Percentiles rank a stretch among this genome's conserved stretches.
phyloP scores from a whole-genome alignment of 495 filamentous ascomycete species.

The Aspergillus wentii region DNA sequence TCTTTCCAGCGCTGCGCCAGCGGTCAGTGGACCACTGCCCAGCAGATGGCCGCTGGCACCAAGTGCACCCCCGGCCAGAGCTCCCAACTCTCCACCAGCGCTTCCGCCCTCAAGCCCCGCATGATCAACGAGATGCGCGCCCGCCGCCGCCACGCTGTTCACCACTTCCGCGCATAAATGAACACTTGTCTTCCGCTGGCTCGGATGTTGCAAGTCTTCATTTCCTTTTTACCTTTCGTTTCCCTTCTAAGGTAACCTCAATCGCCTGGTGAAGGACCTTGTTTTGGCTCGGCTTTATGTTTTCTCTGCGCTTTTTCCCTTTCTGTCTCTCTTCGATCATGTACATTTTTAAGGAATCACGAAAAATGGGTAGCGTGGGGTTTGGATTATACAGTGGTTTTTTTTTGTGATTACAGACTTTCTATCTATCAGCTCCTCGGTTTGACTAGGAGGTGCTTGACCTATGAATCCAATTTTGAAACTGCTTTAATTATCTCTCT shows the following conservation, averaged over 20 bases:
- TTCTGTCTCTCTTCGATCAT: conserved; percentile 15
- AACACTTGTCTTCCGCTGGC: conserved; percentile 11
- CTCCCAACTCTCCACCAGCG: conserved; percentile 32
- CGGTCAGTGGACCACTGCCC: conserved; percentile 51
- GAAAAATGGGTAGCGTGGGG: too few species aligned
- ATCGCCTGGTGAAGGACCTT: conserved; percentile 11
- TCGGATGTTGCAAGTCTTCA: conserved; percentile 7
- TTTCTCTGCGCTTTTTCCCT: conserved; percentile 8
- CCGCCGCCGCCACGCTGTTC: conserved; percentile 18
- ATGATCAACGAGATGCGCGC: conserved; percentile 27
- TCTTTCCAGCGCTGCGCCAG: conserved; percentile 59
- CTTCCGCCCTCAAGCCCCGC: conserved; percentile 20
- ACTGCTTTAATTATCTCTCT: background rate
- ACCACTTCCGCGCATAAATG: conserved; percentile 20
- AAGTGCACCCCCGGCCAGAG: conserved; percentile 51
- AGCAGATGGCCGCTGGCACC: conserved; percentile 55
- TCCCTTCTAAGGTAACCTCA: conserved; percentile 6
- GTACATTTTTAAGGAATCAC: conserved; percentile 19
- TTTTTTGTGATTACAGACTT: too few species aligned
- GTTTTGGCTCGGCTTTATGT: conserved; percentile 2
- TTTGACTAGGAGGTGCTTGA: too few species aligned
- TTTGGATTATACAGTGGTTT: too few species aligned
- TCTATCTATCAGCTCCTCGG: too few species aligned
- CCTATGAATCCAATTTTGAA: background rate
- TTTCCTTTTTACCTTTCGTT: conserved; percentile 12